A percentile compares a stretch with the other conserved stretches of the same genome.
Conservation (phyloP, 2,329 filamentous ascomycete species). For the Neofusicoccum parvum region DNA sequence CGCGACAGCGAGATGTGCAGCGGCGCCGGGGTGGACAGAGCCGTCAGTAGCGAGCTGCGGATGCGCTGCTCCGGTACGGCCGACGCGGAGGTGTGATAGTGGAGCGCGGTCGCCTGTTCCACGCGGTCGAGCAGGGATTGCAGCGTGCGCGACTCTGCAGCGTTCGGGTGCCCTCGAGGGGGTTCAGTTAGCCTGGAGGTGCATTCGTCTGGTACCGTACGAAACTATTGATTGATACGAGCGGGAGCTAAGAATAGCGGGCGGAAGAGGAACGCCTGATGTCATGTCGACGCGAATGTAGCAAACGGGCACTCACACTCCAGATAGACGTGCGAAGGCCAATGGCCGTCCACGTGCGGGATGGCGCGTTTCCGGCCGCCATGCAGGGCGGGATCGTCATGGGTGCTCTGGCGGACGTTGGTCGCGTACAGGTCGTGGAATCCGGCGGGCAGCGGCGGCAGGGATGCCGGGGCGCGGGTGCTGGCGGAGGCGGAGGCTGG, state of each 20-base stretch:
- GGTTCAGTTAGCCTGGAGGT: conserved; percentile 17
- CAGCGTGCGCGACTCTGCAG: conserved; percentile 34
- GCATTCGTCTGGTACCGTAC: background rate
- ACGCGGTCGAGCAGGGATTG: conserved; percentile 35
- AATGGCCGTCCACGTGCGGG: conserved; percentile 85
- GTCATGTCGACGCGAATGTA: conserved; percentile 24
- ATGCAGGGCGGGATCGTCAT: conserved; percentile 83
- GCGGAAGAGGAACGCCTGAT: background rate
- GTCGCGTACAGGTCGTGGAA: conserved; percentile 93
- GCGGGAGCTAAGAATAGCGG: background rate
- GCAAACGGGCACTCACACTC: conserved; percentile 68
- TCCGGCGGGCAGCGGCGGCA: conserved; percentile 72
- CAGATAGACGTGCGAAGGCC: conserved; percentile 89
- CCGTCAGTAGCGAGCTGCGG: conserved; percentile 26
- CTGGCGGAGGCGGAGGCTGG: conserved; percentile 15
- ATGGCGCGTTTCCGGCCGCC: conserved; percentile 79
- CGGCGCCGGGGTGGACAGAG: conserved; percentile 60
- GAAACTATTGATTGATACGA: background rate
- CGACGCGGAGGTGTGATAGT: conserved; percentile 17
- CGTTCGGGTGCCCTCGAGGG: conserved; percentile 40
- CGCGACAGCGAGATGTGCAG: conserved; percentile 90
- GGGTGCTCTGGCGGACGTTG: conserved; percentile 72
- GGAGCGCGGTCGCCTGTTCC: background rate
- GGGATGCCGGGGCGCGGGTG: conserved; percentile 20
- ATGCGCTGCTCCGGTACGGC: background rate